Base-by-base conservation (phyloP, 1,139 yeast species). In the Geotrichum klebahnii region DNA sequence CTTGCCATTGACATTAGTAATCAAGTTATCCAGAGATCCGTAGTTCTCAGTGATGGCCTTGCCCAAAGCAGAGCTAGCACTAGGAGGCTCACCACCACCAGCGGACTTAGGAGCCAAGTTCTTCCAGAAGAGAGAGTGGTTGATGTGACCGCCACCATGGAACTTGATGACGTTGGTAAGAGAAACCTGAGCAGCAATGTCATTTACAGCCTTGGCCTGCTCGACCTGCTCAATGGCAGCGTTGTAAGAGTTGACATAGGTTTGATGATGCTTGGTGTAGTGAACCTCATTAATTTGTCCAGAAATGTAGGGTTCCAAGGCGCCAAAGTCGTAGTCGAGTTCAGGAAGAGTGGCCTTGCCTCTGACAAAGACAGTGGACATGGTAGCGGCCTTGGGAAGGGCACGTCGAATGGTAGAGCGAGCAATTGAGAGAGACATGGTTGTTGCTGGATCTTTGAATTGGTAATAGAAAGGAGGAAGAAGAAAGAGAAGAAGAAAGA, bases 81-180 rank as follows among this genome's bases (percentile, higher is more conserved):
- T 69, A 55, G 95, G 94, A 41, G 82, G 78, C 66, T 82, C 83
- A 61, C 97, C 97, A 61, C 97, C 97, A 53, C 92, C 92, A 57
- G 77, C 77, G 52, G 80, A 77, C 53, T 70, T 73, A 32, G 97
- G 97, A 16, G 96, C 86, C 70, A 90, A 76, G 73, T 83, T 86
- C 73, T 86, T 86, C 96, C 96, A 88, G 77, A 86, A 88, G 62
- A 88, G 74, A 60, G 81, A 75, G 71, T 88, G 96, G 79, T 88
- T 88, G 53, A 83, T 75, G 76, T 79, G 87, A 22, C 97, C 97
- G 67, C 97, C 97, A 58, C 95, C 96, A 68, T 89, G 94, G 80
- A 90, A 90, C 68, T 85, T 88, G 74, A 90, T 82, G 63, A 79
- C 76, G 62, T 86, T 85, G 67, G 85, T 88, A 64, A 88, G 77